Base-by-base conservation (phyloP, 306 rosid genomes). In the Malus fusca region DNA sequence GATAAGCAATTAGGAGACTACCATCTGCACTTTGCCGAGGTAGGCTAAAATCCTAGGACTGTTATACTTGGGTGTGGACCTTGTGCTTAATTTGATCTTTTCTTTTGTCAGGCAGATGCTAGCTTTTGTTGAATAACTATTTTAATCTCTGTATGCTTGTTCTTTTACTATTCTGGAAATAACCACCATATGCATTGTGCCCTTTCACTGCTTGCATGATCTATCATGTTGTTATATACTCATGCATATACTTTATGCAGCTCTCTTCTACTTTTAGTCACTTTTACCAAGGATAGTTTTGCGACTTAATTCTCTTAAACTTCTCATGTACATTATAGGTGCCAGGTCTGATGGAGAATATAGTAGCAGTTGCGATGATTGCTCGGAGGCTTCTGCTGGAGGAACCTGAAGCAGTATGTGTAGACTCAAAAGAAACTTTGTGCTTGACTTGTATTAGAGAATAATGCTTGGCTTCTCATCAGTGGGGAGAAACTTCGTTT, bases 1-100 rank as follows among this genome's bases (percentile, higher is more conserved):
- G 98, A 95, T 82, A 92, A 86, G 87, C 96, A 87, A 75, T 92
- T 95, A 72, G 96, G 92, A 85, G 98, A 95, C 84, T 95, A 95
- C 91, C 97, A 92, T 83, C 74, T 88, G 79, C 90, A 95, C 80
- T 95, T 90, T 77, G 71, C 80, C 72, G 98, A 95, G 98, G 98
- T 95, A 80, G 73, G 90, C 43, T 82, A 42, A 75, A 72, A 71
- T 62, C 62, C 79, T 83, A 71, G 67, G 18, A 63, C 68, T 48
- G 70, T 48, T 61, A 28, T n/a, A 63, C 75, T 77, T 42, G 80
- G 66, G 46, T 77, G 35, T 59, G 31, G 63, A 18, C 60, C 40
- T 17, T 43, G 60, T 66, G 25, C 46, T 26, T 30, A 56, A 37
- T 42, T 55, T 10, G 25, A 70, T 65, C 30, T 58, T 4, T 31